phyloP scores from a whole-genome alignment of 1,284 basidiomycete species.

The Fomitopsis betulina region DNA sequence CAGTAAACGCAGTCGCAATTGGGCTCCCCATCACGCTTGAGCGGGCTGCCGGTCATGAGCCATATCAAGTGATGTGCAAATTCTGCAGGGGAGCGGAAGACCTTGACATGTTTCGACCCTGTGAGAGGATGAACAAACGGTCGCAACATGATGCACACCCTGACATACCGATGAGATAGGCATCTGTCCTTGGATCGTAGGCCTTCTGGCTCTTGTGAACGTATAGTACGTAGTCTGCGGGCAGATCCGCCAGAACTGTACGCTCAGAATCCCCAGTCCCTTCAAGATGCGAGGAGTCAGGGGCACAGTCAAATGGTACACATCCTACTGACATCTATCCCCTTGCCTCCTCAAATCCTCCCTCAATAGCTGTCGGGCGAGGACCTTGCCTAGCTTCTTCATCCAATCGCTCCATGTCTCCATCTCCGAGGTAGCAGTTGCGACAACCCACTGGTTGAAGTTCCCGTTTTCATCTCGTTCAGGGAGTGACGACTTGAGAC shows the following conservation, averaged over 20 bases:
- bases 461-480: constrained; percentile 13
- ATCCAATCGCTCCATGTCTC: constrained; percentile 12
- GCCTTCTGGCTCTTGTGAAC: constrained; percentile 21
- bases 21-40: constrained; percentile 14
- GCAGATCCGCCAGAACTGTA: constrained; percentile 16
- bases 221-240: constrained; percentile 21
- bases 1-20: constrained; percentile 23
- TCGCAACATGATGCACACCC: neutral
- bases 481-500: neutral
- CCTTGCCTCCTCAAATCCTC: constrained; percentile 11
- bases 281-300: neutral
- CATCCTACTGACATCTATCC: constrained; percentile 8
- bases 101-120: constrained; percentile 18
- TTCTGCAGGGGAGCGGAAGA: constrained; percentile 26
- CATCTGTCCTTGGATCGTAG: constrained; percentile 18
- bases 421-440: neutral
- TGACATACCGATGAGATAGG: constrained; percentile 20
- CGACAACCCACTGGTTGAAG: constrained; percentile 18
- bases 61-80: constrained; percentile 25
- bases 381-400: constrained; percentile 18
- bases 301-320: neutral
- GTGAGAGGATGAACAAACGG: neutral
- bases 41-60: constrained; percentile 22
- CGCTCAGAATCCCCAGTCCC: constrained; percentile 8
- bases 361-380: constrained; percentile 18